Conservation (phyloP, 768 basidiomycete genomes). For the Agaricus subrufescens region DNA sequence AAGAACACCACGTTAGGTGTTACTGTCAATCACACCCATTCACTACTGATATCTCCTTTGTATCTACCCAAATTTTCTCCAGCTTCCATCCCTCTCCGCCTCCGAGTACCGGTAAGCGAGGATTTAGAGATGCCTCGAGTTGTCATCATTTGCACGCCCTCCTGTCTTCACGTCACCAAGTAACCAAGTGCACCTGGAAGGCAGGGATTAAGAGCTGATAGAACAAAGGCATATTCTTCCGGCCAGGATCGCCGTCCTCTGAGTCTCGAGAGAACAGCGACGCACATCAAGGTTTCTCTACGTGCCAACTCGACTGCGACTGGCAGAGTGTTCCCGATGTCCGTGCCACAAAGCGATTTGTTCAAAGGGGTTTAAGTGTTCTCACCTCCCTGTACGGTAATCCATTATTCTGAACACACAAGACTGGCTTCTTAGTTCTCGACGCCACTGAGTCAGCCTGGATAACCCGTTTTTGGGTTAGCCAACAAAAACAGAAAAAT, state of each 20-base stretch:
- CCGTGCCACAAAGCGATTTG: no score
- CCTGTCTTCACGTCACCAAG: constrained; percentile 8
- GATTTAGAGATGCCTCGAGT: no score
- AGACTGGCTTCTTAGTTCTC: no score
- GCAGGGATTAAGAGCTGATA: background rate
- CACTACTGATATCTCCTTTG: constrained; percentile 7
- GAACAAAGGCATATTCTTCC: background rate
- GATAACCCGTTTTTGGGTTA: no score
- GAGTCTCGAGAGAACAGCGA: background rate
- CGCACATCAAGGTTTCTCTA: background rate
- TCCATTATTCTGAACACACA: no score
- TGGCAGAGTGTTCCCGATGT: no score
- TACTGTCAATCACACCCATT: constrained; percentile 1
- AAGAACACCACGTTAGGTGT: background rate
- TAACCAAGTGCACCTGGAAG: background rate
- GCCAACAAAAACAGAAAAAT: no score
- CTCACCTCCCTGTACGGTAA: no score
- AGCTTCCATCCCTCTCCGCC: background rate
- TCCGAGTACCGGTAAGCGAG: constrained; percentile 6
- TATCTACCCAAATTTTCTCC: constrained; percentile 4
- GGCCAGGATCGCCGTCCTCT: background rate
- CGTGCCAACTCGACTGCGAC: no score
- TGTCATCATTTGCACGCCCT: background rate
- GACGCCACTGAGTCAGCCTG: no score
- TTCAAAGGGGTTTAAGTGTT: no score